phyloP scores from a whole-genome alignment of 495 filamentous ascomycete genomes.

The Podospora anserina region DNA sequence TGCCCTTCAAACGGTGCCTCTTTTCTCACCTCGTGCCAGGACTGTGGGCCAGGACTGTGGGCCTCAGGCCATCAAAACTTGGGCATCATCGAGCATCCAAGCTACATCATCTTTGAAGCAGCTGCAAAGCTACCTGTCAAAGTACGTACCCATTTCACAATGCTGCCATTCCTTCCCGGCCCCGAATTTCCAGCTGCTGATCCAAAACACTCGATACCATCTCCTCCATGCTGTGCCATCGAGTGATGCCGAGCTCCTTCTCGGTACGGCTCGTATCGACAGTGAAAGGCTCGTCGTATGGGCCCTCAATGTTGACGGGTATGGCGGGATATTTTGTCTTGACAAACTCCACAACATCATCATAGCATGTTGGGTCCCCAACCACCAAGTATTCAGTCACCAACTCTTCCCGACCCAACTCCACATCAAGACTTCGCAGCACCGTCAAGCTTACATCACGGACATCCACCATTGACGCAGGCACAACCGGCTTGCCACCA shows the following conservation, averaged over 20 bases:
- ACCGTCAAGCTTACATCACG: slow-evolving; percentile 42
- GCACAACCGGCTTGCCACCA: slow-evolving; percentile 23
- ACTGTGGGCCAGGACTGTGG: neutral
- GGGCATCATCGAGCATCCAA: neutral
- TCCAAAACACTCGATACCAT: slow-evolving; percentile 39
- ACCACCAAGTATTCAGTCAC: slow-evolving; percentile 32
- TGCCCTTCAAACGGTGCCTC: neutral
- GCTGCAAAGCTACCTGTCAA: neutral
- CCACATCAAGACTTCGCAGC: slow-evolving; percentile 32
- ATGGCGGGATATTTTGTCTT: slow-evolving; percentile 31
- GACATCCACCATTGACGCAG: slow-evolving; percentile 36
- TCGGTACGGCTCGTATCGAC: slow-evolving; percentile 22
- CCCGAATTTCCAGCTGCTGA: slow-evolving; percentile 32
- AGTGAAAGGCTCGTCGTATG: slow-evolving; percentile 10
- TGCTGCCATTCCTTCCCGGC: neutral
- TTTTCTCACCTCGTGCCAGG: neutral
- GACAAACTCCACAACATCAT: slow-evolving; percentile 32
- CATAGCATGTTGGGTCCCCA: slow-evolving; percentile 26
- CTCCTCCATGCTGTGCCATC: slow-evolving; percentile 32
- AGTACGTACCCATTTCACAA: neutral
- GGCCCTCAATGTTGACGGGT: slow-evolving; percentile 25
- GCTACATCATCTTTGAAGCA: neutral
- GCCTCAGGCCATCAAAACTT: neutral
- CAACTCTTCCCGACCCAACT: slow-evolving; percentile 20
- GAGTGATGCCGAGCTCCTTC: slow-evolving; percentile 35